Base-by-base conservation (phyloP, 2,329 filamentous ascomycete species). In the Gnomoniopsis smithogilvyi region DNA sequence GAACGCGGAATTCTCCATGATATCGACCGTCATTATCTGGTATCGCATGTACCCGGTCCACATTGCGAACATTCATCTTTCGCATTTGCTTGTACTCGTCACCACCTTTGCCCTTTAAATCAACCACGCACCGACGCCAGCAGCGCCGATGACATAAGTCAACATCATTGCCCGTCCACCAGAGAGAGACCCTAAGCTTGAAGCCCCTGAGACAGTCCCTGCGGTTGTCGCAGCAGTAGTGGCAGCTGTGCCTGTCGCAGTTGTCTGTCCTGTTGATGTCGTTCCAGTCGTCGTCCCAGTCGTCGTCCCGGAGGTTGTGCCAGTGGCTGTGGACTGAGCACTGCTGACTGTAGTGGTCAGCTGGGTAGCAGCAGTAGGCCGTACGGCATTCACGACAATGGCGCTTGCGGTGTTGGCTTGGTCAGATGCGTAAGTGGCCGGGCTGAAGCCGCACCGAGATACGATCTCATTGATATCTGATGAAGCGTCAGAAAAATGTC, bases 401-500 rank as follows among this genome's bases (percentile, higher is more conserved):
- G 65, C 64, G 38, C 66, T 53, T 52, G 67, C 69, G 17, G 60
- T 64, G 54, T 62, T 65, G 1, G 63, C 48, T 22, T 62, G 63
- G 51, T 63, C 65, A 10, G 62, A 53, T 45, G 56, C 51, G 64
- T 72, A 74, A 34, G 63, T 67, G 34, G 67, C 66, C 51, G 63
- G 66, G n/a, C 68, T 43, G 64, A 75, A 76, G 60, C 68, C 67
- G 56, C 74, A 76, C 46, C 66, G 67, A 60, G 59, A 64, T 56
- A 76, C 63, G 51, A 76, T 69, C 45, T 70, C 64, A 43, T 70
- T 66, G 38, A 76, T 74, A 15, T 74, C 73, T 75, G 26, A 45
- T 36, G 17, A 2, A 6, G 0, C 6, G 6, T 2, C 64, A 57
- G 43, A 46, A 11, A 19, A 19, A 17, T 15, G 2, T 7, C 2